Conservation (phyloP, 768 basidiomycete species). For the Boletellus emodensis region DNA sequence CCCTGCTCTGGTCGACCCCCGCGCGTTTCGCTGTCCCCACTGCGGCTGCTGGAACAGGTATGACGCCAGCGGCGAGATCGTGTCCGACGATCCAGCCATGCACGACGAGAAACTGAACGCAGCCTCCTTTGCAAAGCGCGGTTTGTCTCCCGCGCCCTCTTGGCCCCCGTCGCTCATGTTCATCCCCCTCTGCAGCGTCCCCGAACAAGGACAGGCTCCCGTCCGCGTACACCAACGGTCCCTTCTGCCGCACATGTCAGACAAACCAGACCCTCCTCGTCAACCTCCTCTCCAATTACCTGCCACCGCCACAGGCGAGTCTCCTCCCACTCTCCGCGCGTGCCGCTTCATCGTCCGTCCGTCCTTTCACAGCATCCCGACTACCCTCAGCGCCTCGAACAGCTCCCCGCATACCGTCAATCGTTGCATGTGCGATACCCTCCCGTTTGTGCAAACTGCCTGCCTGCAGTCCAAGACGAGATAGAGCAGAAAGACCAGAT, state of each 20-base stretch:
- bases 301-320: constrained; percentile 72
- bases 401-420: constrained; percentile 66
- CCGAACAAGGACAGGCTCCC: constrained; percentile 68
- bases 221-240: constrained; percentile 48
- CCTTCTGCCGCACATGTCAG: constrained; percentile 85
- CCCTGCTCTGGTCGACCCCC: constrained; percentile 43
- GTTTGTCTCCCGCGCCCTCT: constrained; percentile 35
- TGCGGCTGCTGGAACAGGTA: constrained; percentile 77
- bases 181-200: constrained; percentile 44
- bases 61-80: constrained; percentile 67
- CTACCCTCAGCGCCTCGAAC: constrained; percentile 57
- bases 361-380: constrained; percentile 59
- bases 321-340: not conserved
- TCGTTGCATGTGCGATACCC: constrained; percentile 82
- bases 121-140: constrained; percentile 66
- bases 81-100: constrained; percentile 88
- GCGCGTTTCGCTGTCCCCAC: constrained; percentile 59
- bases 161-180: not conserved
- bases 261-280: constrained; percentile 89
- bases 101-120: constrained; percentile 71
- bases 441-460: constrained; percentile 74
- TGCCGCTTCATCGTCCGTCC: not conserved
- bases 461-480: constrained; percentile 77
- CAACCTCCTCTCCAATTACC: constrained; percentile 85
- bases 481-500: constrained; percentile 75